Evolutionary conservation across 177 flowering plant species (phyloP), one percentile per base, ranked within the genome.

Genomic region (Vitis hybrid): DNA sequence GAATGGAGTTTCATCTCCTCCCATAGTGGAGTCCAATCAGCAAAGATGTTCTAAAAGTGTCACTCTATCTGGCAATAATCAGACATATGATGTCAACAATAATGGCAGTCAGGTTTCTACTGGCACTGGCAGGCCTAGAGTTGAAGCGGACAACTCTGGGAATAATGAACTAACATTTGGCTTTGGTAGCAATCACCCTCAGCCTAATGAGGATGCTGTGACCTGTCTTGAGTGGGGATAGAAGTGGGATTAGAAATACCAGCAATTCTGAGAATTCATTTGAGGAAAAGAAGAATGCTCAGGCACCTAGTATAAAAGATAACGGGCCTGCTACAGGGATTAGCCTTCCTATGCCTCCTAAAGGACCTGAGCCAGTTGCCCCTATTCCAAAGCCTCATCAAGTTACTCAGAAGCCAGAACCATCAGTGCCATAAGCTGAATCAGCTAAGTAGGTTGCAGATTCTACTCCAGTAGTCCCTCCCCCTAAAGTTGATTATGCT

Each of bases 401-500:
- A 21, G 80, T 64, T 24, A 71, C 58, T 60, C 78, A 59, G 67
- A 87, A 77, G 71, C 52, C 83, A 14, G 90, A 83, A 71, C 67
- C 84, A 55, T 66, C 69, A 12, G 72, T 46, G n/a, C 72, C 63
- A 9, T 68, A 69, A 52, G 64, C 76, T 59, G 88, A 78, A 68
- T 59, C 82, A 66, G 50, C 72, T 48, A 79, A 80, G 71, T 78
- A 76, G 63, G 76, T 64, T 68, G 74, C 69, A 41, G 80, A 81
- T 61, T 64, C 80, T 65, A 69, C 82, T 62, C 71, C 85, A 4
- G 69, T 73, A 70, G 73, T 56, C 46, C 56, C 87, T 65, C 84
- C 88, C 50, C 87, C 89, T 3, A 90, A 85, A 78, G 85, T 84
- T 73, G 93, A 91, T 79, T 81, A 53, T 83, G 90, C 94, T 49